Conservation (phyloP, 352 stramenopile genomes). For the Pythium biforme region DNA sequence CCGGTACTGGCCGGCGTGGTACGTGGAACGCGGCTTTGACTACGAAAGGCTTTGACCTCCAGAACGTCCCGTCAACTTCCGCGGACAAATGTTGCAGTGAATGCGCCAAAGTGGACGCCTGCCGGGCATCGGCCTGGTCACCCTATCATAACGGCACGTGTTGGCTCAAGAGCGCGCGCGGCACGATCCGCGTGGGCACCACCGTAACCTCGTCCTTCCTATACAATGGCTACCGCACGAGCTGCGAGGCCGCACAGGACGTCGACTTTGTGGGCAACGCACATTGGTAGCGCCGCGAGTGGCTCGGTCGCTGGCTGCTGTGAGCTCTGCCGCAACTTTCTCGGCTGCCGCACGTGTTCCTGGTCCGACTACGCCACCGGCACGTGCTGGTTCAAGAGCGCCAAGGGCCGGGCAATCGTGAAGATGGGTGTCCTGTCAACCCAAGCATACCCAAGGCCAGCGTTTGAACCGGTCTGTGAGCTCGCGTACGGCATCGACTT, state of each 20-base stretch:
- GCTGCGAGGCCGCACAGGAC: neutral
- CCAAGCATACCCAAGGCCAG: neutral
- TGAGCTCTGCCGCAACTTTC: neutral
- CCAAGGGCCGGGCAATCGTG: neutral
- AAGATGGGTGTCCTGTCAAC: neutral
- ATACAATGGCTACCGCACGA: neutral
- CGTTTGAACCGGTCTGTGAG: neutral
- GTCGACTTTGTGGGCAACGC: conserved; percentile 3
- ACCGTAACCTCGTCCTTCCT: neutral
- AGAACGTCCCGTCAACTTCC: neutral
- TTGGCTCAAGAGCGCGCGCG: conserved; percentile 24
- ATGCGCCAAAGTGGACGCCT: neutral
- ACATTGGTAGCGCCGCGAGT: neutral
- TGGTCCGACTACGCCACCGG: conserved; percentile 20
- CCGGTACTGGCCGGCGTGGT: neutral
- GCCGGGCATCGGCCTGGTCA: neutral
- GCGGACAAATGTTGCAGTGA: neutral
- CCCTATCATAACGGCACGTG: conserved; percentile 14
- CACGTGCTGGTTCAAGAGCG: conserved; percentile 30
- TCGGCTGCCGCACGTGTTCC: conserved; percentile 15
- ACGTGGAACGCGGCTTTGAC: neutral
- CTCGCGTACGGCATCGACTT: neutral
- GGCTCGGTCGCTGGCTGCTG: neutral
- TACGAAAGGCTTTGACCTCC: conserved; percentile 1
- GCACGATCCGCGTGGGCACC: neutral